Conservation (phyloP, 352 stramenopile genomes). For the Pythium dissotocum region DNA sequence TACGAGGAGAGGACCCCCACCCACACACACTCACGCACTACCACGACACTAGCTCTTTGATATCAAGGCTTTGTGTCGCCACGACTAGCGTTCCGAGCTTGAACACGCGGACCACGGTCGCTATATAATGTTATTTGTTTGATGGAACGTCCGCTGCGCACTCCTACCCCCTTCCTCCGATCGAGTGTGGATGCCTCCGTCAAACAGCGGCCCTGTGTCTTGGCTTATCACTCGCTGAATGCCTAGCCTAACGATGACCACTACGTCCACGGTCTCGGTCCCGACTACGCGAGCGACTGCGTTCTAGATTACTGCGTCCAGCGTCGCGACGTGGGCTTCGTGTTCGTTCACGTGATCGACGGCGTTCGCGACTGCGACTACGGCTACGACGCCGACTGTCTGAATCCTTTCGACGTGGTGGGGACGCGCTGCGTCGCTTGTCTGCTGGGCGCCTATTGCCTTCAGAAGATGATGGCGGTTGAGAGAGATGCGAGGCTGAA, state of each 20-base stretch:
- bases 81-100: background rate
- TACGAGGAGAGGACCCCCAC: background rate
- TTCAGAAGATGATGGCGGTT: background rate
- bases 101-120: background rate
- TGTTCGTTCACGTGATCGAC: slow-evolving; percentile 15
- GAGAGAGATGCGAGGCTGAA: slow-evolving; percentile 1
- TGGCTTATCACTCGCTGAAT: background rate
- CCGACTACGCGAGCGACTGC: slow-evolving; percentile 23
- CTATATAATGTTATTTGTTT: slow-evolving; percentile 47
- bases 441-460: background rate
- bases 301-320: slow-evolving; percentile 2
- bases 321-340: slow-evolving; percentile 20
- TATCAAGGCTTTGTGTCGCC: background rate
- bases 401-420: slow-evolving; percentile 24
- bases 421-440: slow-evolving; percentile 14
- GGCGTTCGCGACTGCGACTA: slow-evolving; percentile 29
- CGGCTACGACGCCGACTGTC: slow-evolving; percentile 13
- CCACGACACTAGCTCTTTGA: background rate
- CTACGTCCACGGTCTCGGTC: slow-evolving; percentile 14
- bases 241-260: background rate
- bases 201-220: background rate
- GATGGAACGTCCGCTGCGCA: slow-evolving; percentile 4
- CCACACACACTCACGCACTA: background rate
- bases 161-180: background rate
- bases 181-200: background rate